These are phyloP conservation scores for Penicillium macrosclerotiorum DNA, from an alignment of 495 filamentous ascomycete genomes.

Conservation along the genomic window DNA sequence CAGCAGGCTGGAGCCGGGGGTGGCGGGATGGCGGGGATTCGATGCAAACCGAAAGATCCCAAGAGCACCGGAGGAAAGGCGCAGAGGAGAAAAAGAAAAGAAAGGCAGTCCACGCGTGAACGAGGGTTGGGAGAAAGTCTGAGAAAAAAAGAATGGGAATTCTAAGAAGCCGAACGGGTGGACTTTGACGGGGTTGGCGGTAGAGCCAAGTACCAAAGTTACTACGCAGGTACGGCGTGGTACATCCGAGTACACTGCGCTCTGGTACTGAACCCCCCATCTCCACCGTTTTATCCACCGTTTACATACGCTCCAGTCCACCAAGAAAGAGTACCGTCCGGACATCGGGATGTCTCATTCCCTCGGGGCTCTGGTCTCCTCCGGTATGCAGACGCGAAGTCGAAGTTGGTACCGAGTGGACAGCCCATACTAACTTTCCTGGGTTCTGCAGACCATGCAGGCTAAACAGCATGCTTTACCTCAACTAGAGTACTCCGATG, in stretches of 20 bases:
- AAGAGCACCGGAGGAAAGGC: constrained; percentile 3
- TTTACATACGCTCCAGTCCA: too few species aligned
- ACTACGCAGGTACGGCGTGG: constrained; percentile 21
- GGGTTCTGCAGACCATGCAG: background rate
- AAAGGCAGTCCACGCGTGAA: background rate
- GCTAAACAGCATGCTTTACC: background rate
- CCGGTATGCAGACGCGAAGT: too few species aligned
- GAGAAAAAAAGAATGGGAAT: constrained; percentile 14
- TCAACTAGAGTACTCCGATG: too few species aligned
- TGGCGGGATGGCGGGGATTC: constrained; percentile 6
- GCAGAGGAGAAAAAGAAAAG: constrained; percentile 15
- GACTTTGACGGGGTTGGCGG: constrained; percentile 7
- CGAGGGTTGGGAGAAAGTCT: constrained; percentile 14
- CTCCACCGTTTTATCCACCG: too few species aligned
- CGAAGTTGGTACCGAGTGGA: too few species aligned
- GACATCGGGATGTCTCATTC: too few species aligned
- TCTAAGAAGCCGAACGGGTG: constrained; percentile 10
- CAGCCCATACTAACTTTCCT: too few species aligned
- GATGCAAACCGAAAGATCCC: constrained; percentile 4
- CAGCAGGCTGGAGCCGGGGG: constrained; percentile 31
- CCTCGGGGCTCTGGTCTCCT: too few species aligned
- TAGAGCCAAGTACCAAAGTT: constrained; percentile 30
- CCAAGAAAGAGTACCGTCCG: too few species aligned
- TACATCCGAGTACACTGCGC: too few species aligned
- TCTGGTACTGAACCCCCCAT: too few species aligned